Percentiles rank a stretch among this genome's conserved stretches.
Evolutionary conservation across 148 eudicot genomes (phyloP).

Genomic region (Rhododendron vialii): DNA sequence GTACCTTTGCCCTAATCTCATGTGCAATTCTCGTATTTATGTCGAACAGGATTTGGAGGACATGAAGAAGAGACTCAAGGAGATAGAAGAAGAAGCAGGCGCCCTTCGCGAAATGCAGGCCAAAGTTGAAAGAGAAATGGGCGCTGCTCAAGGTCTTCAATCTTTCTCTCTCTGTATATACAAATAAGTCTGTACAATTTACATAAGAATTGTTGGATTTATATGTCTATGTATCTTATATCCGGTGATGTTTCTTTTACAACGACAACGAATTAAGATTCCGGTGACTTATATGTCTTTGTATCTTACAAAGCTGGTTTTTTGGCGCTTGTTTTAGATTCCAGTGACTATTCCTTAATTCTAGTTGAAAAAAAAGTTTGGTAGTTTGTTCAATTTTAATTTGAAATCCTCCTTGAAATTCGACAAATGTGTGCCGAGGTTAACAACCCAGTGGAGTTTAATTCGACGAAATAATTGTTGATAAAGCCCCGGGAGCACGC

Average conservation of each 20-base stretch:
- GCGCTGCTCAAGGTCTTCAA: slow-evolving; percentile 24
- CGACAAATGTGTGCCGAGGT: background rate
- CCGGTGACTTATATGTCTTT: too few species aligned
- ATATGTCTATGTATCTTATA: background rate
- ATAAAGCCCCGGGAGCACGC: background rate
- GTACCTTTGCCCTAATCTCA: background rate
- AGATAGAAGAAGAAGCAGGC: slow-evolving; percentile 38
- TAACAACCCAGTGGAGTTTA: background rate
- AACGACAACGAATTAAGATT: background rate
- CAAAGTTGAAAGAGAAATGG: slow-evolving; percentile 41
- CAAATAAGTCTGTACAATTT: background rate
- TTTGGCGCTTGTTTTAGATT: background rate
- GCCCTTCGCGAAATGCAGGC: slow-evolving; percentile 41
- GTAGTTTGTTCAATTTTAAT: background rate
- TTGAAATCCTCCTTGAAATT: background rate
- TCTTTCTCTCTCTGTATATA: background rate
- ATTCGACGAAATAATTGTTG: background rate
- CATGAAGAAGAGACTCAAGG: slow-evolving; percentile 37
- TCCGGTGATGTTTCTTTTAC: background rate
- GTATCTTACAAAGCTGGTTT: background rate
- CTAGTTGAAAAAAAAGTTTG: background rate
- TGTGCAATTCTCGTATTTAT: background rate
- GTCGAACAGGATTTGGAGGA: slow-evolving; percentile 30
- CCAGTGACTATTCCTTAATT: background rate
- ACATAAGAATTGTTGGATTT: background rate